phyloP scores from a whole-genome alignment of 2,329 filamentous ascomycete genomes.

The Monilinia vaccinii-corymbosi region DNA sequence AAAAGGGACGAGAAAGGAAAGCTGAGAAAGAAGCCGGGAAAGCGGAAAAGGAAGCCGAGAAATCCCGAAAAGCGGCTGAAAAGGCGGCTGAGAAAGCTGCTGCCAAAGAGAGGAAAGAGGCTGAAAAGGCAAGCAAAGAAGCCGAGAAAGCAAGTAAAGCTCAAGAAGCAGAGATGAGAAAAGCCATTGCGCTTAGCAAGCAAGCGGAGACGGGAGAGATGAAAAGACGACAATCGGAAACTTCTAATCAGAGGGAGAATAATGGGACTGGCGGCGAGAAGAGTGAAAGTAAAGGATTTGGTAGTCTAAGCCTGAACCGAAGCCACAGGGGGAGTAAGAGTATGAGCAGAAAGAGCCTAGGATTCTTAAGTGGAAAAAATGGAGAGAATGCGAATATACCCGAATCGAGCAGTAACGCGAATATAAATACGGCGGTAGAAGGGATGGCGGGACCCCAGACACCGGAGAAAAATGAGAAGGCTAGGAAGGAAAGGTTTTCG shows the following conservation, averaged over 20 bases:
- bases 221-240: not conserved
- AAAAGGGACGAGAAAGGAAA: conserved; percentile 60
- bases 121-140: conserved; percentile 4
- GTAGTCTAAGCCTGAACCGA: conserved; percentile 32
- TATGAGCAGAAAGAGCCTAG: conserved; percentile 65
- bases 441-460: conserved; percentile 22
- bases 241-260: not conserved
- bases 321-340: conserved; percentile 68
- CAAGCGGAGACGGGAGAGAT: conserved; percentile 1
- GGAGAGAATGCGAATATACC: conserved; percentile 11
- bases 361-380: conserved; percentile 42
- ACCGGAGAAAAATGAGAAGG: conserved; percentile 38
- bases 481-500: conserved; percentile 54
- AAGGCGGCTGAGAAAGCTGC: conserved; percentile 36
- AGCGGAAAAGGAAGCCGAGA: conserved; percentile 41
- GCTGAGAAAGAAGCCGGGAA: conserved; percentile 48
- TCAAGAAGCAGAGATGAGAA: conserved; percentile 3
- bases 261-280: conserved; percentile 18
- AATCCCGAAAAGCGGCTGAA: conserved; percentile 29
- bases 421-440: conserved; percentile 20
- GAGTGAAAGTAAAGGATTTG: conserved; percentile 31
- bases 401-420: not conserved
- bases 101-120: conserved; percentile 5
- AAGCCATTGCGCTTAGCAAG: conserved; percentile 1
- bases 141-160: conserved; percentile 3